Base-by-base conservation (phyloP, 2,329 filamentous ascomycete genomes). In the Aspergillus terreus region DNA sequence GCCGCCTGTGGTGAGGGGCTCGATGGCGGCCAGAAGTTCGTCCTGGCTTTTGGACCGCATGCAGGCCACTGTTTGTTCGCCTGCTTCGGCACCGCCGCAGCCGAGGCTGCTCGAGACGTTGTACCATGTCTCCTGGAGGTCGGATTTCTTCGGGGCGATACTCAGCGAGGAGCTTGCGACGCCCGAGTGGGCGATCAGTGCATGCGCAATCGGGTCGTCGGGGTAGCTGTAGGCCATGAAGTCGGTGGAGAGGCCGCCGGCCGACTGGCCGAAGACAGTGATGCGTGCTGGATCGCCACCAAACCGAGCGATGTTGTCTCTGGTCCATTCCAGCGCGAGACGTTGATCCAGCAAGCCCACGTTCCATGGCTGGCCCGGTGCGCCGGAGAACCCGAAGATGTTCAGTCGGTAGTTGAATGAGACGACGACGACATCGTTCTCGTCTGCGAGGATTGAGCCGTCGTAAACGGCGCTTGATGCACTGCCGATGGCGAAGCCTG, bases 391-490 rank as follows among this genome's bases (percentile, higher is more conserved):
- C 2, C 54, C 48, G 9, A 56, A 51, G 17, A 47, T 46, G 25
- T 50, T 53, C n/a, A 53, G 23, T 19, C 51, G 51, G 25, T 53
- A 53, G 44, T 56, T 56, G 42, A 49, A 49, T 6, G 51, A 49
- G 11, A 56, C 51, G 10, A 56, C 48, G 9, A 54, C 27, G 12
- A 54, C 33, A 14, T 50, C 44, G 33, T 44, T 49, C 14, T 49
- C 44, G n/a, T 48, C 44, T 4, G 47, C 48, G 3, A 54, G 27
- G 12, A 45, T 41, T 4, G 48, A 50, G 3, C 41, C 41, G 17
- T 50, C 45, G 25, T 47, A 45, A 3, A 32, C 42, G n/a, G 21
- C 3, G 7, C 23, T 33, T 2, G 36, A 44, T 12, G 43, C 15
- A 35, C 44, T 51, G 7, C 49, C 44, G 21, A 44, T 25, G 2